phyloP scores from a whole-genome alignment of 2,329 filamentous ascomycete species.

The Capronia epimyces region DNA sequence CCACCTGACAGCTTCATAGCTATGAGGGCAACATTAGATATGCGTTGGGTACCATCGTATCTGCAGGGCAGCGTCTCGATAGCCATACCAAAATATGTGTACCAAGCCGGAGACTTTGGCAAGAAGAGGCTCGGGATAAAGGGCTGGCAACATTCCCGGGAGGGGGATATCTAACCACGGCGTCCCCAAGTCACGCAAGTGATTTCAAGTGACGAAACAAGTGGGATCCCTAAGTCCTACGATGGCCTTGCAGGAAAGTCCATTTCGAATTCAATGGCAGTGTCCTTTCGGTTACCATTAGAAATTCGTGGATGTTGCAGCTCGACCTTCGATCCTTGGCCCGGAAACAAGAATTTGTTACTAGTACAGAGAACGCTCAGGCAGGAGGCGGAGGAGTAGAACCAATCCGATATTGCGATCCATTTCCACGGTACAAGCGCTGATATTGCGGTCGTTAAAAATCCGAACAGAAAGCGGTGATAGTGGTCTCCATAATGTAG shows the following conservation, averaged over 20 bases:
- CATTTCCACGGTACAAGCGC: conserved; percentile 10
- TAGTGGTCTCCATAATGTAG: neutral
- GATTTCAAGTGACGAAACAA: neutral
- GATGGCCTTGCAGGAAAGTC: neutral
- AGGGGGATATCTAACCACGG: too few species aligned
- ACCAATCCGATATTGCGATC: conserved; percentile 8
- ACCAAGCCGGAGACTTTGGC: neutral
- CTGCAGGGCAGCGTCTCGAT: neutral
- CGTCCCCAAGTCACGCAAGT: too few species aligned
- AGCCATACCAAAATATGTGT: neutral
- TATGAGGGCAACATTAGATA: neutral
- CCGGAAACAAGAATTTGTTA: neutral
- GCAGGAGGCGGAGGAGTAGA: conserved; percentile 4
- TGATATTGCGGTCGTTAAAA: conserved; percentile 3
- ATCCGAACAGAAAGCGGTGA: conserved; percentile 2
- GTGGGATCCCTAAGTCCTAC: neutral
- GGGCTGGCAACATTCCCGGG: neutral
- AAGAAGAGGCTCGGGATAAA: neutral
- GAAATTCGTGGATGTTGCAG: conserved; percentile 2
- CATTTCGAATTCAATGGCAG: neutral
- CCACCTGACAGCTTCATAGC: too few species aligned
- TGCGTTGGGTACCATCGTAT: too few species aligned
- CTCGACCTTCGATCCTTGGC: neutral
- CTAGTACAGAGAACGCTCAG: conserved; percentile 6
- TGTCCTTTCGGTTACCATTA: neutral